Base-by-base conservation (phyloP, 1,284 basidiomycete species). In the Pyrrhoderma lamaoense region DNA sequence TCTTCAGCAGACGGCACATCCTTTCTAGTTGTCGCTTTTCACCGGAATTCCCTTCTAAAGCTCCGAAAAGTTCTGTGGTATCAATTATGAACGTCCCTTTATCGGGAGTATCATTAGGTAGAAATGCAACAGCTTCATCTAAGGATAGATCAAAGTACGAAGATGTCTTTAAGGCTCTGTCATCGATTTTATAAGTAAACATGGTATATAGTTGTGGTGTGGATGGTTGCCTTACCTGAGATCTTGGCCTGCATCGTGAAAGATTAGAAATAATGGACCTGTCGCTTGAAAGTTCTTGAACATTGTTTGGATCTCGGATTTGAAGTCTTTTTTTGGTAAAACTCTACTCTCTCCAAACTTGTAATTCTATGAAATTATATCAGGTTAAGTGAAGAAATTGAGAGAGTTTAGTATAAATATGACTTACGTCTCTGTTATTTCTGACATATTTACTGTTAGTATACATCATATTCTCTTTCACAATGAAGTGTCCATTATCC, bases 241-340 rank as follows among this genome's bases (percentile, higher is more conserved):
- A 63, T 92, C 89, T 56, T 83, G 77, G 53, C 68, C 75, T 46
- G 74, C 69, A 61, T 89, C 86, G 63, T 92, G 89, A 64, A 92
- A 88, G 8, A 91, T 73, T 27, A 92, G 71, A 62, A 82, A 89
- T n/a, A 90, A 65, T 0, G 86, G 82, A 0, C 83, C 84, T 23
- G 67, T 58, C 9, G 61, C 56, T 3, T 63, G 60, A 52, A 78
- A 64, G 3, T 64, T 58, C 2, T 64, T 59, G 42, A 91, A 57
- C 40, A 89, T 64, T 1, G 69, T 64, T 47, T 68, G 65, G 53
- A 89, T 74, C 42, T 69, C 72, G 11, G 64, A 53, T 59, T 77
- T 80, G 64, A 90, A 76, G 1, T 63, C 65, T 2, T 66, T 60
- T 61, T 73, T 76, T 49, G 70, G 69, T 45, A 85, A 64, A 4